These are phyloP conservation scores for Raphidocelis subcapitata DNA, from an alignment of 139 green algal genomes.

Conservation along the genomic window DNA sequence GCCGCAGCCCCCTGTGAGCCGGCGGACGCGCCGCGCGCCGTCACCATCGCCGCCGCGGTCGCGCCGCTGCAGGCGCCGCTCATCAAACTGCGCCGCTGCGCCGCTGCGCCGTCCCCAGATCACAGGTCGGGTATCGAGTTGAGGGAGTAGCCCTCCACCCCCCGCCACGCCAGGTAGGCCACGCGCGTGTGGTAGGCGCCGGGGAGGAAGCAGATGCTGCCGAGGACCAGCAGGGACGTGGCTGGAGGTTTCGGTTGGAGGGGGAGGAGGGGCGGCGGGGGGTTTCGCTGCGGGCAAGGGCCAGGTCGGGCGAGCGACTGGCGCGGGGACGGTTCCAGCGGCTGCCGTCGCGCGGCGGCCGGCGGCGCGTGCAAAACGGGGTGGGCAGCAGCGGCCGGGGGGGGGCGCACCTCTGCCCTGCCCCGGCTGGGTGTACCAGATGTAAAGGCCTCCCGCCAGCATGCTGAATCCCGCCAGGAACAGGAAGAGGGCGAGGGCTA, in stretches of 20 bases:
- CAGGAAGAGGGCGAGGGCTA: conserved; percentile 22
- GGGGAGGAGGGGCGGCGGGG: background rate
- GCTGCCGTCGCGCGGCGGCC: background rate
- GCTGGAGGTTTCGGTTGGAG: conserved; percentile 8
- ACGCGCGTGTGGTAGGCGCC: conserved; percentile 32
- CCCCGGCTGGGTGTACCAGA: conserved; percentile 12
- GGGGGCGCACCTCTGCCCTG: conserved; percentile 1
- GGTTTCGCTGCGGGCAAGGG: background rate
- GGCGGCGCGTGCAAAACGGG: no score
- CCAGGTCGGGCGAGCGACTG: no score
- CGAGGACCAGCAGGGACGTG: conserved; percentile 33
- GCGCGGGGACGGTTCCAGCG: background rate
- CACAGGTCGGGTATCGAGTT: conserved; percentile 39
- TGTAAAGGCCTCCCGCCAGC: conserved; percentile 9
- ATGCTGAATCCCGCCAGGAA: conserved; percentile 7
- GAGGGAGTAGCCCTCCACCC: conserved; percentile 28
- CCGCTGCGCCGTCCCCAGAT: no score
- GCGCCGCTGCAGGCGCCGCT: no score
- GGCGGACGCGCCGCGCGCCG: no score
- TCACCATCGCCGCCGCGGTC: no score
- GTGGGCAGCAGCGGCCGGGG: no score
- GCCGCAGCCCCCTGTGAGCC: no score
- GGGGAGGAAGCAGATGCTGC: conserved; percentile 36
- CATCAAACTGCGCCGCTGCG: no score
- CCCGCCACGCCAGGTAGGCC: conserved; percentile 35